Conservation (phyloP, 2,329 filamentous ascomycete species). For the Sclerotinia glacialis region DNA sequence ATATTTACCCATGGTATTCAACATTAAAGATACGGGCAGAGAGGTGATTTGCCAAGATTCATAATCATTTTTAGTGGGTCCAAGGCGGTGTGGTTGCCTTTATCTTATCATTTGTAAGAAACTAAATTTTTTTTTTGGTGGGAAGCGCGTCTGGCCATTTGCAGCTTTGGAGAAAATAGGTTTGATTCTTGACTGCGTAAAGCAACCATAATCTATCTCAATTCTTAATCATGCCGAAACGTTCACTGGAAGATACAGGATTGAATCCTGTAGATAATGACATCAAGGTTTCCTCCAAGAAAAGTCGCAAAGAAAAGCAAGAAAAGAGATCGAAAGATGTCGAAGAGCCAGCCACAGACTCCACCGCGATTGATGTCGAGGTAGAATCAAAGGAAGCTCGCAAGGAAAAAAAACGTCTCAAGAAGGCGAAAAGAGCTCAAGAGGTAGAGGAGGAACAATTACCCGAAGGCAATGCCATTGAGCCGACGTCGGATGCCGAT, state of each 20-base stretch:
- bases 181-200: slow-evolving; percentile 1
- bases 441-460: slow-evolving; percentile 28
- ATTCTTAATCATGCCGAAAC: slow-evolving; percentile 36
- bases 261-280: slow-evolving; percentile 26
- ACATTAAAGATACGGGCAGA: neutral
- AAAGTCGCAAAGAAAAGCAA: slow-evolving; percentile 35
- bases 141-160: slow-evolving; percentile 9
- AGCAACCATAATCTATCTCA: slow-evolving; percentile 16
- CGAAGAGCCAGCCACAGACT: slow-evolving; percentile 25
- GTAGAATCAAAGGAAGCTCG: slow-evolving; percentile 41
- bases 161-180: neutral
- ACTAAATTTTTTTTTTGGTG: slow-evolving; percentile 15
- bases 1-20: too few species aligned
- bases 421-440: slow-evolving; percentile 39
- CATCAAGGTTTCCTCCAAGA: slow-evolving; percentile 31
- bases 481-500: slow-evolving; percentile 25
- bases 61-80: too few species aligned
- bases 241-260: slow-evolving; percentile 36
- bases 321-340: slow-evolving; percentile 29
- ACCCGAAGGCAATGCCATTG: slow-evolving; percentile 27
- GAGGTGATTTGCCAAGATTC: too few species aligned
- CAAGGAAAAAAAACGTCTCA: slow-evolving; percentile 44
- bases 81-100: neutral
- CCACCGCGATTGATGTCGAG: slow-evolving; percentile 24
- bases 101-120: slow-evolving; percentile 19